Percentiles rank a stretch among this genome's conserved stretches.
These are phyloP conservation scores for Wickerhamomyces kurtzmanii DNA, from an alignment of 805 yeast genomes.

Conservation along the genomic window DNA sequence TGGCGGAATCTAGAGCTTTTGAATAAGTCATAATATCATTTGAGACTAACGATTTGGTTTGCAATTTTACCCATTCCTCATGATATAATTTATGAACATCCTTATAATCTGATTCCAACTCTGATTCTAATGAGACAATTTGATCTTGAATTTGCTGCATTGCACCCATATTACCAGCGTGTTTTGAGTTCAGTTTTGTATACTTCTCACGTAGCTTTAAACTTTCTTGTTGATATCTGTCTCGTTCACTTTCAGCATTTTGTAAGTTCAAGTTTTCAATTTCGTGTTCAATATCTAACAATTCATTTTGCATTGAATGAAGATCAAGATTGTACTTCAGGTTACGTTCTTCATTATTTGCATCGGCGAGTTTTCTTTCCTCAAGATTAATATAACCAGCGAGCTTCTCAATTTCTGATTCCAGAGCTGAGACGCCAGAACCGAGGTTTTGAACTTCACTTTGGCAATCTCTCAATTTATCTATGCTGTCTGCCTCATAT, in stretches of 20 bases:
- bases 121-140: conserved; percentile 40
- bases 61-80: conserved; percentile 64
- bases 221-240: conserved; percentile 51
- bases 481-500: conserved; percentile 1
- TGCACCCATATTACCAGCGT: conserved; percentile 80
- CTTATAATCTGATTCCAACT: conserved; percentile 60
- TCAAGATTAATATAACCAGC: conserved; percentile 19
- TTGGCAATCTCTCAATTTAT: conserved; percentile 3
- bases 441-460: conserved; percentile 2
- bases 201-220: conserved; percentile 36
- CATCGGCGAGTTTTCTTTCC: conserved; percentile 39
- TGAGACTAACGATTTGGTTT: conserved; percentile 64
- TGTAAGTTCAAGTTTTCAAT: conserved; percentile 37
- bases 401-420: conserved; percentile 16
- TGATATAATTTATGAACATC: conserved; percentile 56
- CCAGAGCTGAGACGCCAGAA: conserved; percentile 11
- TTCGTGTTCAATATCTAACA: conserved; percentile 24
- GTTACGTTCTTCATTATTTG: conserved; percentile 51
- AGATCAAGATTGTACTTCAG: conserved; percentile 57
- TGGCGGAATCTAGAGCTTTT: conserved; percentile 83
- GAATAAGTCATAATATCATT: conserved; percentile 77
- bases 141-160: conserved; percentile 75
- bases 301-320: conserved; percentile 30
- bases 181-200: conserved; percentile 46
- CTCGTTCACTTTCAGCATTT: conserved; percentile 52